phyloP scores from a whole-genome alignment of 1,284 basidiomycete genomes.

The Gomphus bonarii region DNA sequence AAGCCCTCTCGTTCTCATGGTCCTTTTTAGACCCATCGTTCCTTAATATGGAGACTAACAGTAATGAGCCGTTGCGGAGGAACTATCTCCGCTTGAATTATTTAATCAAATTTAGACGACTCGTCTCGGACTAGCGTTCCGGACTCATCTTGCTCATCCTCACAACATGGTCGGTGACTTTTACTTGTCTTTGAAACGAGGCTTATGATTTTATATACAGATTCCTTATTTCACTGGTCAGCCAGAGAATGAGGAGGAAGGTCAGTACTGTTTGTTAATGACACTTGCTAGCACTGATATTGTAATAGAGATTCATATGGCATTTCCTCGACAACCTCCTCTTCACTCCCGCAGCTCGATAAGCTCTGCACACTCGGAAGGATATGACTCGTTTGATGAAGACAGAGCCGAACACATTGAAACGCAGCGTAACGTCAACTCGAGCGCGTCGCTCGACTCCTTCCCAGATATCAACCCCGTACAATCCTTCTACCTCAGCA shows the following conservation, averaged over 20 bases:
- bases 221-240: constrained; percentile 1
- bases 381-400: background rate
- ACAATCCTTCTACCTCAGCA: constrained; percentile 55
- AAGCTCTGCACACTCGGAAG: background rate
- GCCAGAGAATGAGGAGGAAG: background rate
- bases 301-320: background rate
- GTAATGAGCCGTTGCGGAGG: too few species aligned
- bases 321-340: background rate
- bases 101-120: too few species aligned
- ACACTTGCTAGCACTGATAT: background rate
- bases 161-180: background rate
- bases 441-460: constrained; percentile 12
- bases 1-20: too few species aligned
- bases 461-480: constrained; percentile 18
- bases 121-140: too few species aligned
- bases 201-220: background rate
- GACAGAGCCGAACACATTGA: background rate
- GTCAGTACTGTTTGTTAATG: background rate
- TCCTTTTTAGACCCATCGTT: too few species aligned
- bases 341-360: background rate
- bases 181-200: background rate
- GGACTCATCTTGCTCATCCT: too few species aligned
- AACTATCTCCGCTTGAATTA: too few species aligned
- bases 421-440: background rate
- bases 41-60: too few species aligned